Conservation (phyloP, 805 yeast genomes). For the Cyberlindnera sargentensis region DNA sequence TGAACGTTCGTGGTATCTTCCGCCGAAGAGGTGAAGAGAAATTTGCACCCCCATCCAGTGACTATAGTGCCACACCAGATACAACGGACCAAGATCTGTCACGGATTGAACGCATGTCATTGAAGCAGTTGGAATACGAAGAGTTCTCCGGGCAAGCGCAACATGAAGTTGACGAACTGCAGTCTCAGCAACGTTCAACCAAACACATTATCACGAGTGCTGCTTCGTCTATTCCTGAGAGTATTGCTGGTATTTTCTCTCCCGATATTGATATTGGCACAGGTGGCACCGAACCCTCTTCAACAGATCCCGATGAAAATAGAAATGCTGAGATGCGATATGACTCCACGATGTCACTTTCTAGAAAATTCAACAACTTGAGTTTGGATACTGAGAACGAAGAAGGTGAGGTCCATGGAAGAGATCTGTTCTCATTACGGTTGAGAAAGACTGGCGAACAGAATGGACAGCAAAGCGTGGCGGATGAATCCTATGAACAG, state of each 20-base stretch:
- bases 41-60: conserved; percentile 15
- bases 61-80: conserved; percentile 20
- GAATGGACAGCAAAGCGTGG: not conserved
- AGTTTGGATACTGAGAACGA: conserved; percentile 1
- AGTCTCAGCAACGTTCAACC: not conserved
- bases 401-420: not conserved
- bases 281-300: not conserved
- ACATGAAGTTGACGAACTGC: too few relatives aligned
- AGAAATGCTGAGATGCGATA: not conserved
- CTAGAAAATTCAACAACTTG: conserved; percentile 6
- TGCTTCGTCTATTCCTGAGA: not conserved
- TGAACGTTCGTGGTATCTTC: not conserved
- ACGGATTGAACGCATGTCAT: not conserved
- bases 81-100: conserved; percentile 3
- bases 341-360: conserved; percentile 7
- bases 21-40: not conserved
- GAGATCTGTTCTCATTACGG: conserved; percentile 6
- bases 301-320: not conserved
- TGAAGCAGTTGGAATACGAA: not conserved
- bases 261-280: not conserved
- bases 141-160: too few relatives aligned
- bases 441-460: not conserved
- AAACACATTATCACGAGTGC: not conserved
- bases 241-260: not conserved
- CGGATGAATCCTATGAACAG: conserved; percentile 18